These are phyloP conservation scores for Fomitopsis betulina DNA, from an alignment of 1,284 basidiomycete species.

Conservation along the genomic window DNA sequence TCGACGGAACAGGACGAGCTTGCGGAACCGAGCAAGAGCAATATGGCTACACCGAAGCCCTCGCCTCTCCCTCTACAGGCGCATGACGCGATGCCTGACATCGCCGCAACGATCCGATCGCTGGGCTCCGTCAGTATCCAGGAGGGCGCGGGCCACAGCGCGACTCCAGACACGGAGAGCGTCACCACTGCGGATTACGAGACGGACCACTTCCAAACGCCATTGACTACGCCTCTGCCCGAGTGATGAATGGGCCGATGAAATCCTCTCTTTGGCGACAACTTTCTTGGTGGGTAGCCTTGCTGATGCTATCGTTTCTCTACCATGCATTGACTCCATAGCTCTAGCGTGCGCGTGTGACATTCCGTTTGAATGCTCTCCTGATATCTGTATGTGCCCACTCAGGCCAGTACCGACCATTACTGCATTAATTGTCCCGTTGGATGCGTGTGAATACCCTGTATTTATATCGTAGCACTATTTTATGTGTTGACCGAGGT, in stretches of 20 bases:
- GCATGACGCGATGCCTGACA: slow-evolving; percentile 10
- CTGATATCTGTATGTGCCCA: background rate
- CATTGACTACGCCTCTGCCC: slow-evolving; percentile 21
- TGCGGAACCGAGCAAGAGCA: slow-evolving; percentile 9
- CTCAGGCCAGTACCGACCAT: background rate
- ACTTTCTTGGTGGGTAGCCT: background rate
- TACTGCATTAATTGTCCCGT: background rate
- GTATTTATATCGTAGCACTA: background rate
- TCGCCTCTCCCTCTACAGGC: slow-evolving; percentile 13
- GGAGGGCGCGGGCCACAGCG: background rate
- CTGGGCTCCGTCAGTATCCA: background rate
- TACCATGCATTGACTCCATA: background rate
- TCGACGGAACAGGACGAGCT: background rate
- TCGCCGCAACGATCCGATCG: background rate
- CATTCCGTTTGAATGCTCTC: background rate
- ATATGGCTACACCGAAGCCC: slow-evolving; percentile 17
- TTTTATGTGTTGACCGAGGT: background rate
- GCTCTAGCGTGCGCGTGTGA: background rate
- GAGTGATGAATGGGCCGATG: background rate
- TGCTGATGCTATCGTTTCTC: background rate
- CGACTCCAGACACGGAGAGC: slow-evolving; percentile 5
- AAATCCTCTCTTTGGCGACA: background rate
- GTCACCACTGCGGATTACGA: slow-evolving; percentile 13
- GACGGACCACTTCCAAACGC: slow-evolving; percentile 21
- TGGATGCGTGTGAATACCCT: background rate